Evolutionary conservation across 768 basidiomycete genomes (phyloP), one percentile per base, ranked within the genome.

Genomic region (Rhizopogon roseolus): DNA sequence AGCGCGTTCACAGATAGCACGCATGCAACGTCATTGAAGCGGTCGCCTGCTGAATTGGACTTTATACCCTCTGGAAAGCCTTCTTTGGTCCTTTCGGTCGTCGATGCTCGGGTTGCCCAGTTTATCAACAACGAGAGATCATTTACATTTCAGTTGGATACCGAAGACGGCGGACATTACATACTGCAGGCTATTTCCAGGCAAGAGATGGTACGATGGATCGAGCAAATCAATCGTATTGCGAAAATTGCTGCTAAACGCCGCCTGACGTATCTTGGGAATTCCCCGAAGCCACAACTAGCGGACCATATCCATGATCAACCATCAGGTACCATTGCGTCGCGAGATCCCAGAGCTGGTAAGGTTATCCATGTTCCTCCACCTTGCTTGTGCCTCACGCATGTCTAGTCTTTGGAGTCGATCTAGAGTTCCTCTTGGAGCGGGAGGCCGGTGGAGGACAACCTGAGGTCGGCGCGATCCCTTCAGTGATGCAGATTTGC

Each of bases 161-260:
- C 90, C 0, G 92, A 93, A 65, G 91, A 93, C 63, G 92, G 92
- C 7, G 90, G 89, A 0, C 86, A 86, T 62, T 91, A 90, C 62
- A 67, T 92, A 34, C 70, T 93, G 14, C 92, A 94, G 66, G 85
- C 89, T 1, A 67, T 81, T 36, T 83, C 79, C 60, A 82, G 79
- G 65, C 75, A 77, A 38, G 90, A 92, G 59, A 85, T 90, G 83
- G 73, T 66, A 51, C 83, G 77, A 60, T 94, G 92, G 92, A 76
- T 91, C 50, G 83, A 86, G 16, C 85, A 82, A 25, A 84, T 94
- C 57, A 79, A 78, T 37, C 78, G 81, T 37, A 81, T 89, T 39
- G 82, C 89, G 25, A 86, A 82, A 61, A 79, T 79, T 53, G 86
- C 86, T 39, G 87, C 88, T 25, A 86, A 88, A 64, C 80, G 90